Evolutionary conservation across 2,329 filamentous ascomycete species (phyloP), one percentile per base, ranked within the genome.

Genomic region (Pseudopyrenochaeta lycopersici): DNA sequence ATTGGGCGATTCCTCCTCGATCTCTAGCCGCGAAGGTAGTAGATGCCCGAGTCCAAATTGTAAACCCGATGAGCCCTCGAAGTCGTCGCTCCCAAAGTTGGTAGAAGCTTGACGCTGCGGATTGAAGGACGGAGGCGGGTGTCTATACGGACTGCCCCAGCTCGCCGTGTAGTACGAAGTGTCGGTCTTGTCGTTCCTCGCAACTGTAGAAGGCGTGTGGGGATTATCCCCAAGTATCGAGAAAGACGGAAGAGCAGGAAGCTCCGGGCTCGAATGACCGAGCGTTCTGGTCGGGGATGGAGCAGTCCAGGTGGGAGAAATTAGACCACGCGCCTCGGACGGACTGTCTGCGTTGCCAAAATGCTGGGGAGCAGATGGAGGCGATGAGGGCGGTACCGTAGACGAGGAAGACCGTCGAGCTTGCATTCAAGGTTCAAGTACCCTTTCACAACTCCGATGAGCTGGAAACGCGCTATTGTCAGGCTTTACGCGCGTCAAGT

Each of bases 141-240:
- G 84, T 49, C 90, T 88, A 77, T 97, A 97, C 18, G 93, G 93
- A 48, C 92, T 97, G 51, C 93, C 93, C 92, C 93, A 97, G 73
- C 89, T 93, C 43, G 92, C 89, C 41, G 91, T 95, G 70, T 85
- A 85, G 71, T 84, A 85, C 41, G 81, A 73, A 53, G 80, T 82
- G 58, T 82, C 80, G 39, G 78, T 77, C 62, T 66, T 63, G 20
- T 70, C 69, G 64, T 72, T 68, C 30, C 66, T 65, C 20, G 67
- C 67, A 52, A 63, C 68, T 6, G 68, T 74, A 35, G 73, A 72
- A 10, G 75, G 75, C 7, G 73, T 75, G 35, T 67, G 67, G 43
- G 70, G 71, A 40, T 63, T 36, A 51, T 65, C 67, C 45, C 68
- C 71, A 32, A 76, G 66, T 17, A 60, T 58, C 12, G 73, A 68